A percentile compares a stretch with the other conserved stretches of the same genome.
phyloP scores from a whole-genome alignment of 202 grass and related monocot species.

The Zoysia matrella region DNA sequence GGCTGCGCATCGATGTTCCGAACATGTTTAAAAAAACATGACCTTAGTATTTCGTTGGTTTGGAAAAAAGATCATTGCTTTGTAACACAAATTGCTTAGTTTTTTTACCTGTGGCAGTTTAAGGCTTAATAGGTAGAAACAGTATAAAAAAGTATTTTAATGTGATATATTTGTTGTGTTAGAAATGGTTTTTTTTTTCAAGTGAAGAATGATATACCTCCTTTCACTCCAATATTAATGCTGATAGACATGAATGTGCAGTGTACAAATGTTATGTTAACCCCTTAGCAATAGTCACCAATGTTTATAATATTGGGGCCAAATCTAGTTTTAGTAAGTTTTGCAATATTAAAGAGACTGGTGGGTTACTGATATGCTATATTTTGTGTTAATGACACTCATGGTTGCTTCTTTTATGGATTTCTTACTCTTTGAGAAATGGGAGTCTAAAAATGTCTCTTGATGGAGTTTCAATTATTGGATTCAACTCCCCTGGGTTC shows the following conservation, averaged over 20 bases:
- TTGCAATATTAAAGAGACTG: not conserved
- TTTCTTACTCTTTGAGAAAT: not conserved
- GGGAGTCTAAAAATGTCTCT: slow-evolving; percentile 6
- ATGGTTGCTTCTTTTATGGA: not conserved
- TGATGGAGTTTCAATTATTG: slow-evolving; percentile 12
- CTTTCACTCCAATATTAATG: not conserved
- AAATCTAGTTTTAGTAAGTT: not conserved
- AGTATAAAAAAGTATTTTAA: not conserved
- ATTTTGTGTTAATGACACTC: not conserved
- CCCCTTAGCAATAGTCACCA: not conserved
- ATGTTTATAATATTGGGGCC: not conserved
- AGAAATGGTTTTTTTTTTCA: slow-evolving; percentile 6
- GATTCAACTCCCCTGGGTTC: not conserved
- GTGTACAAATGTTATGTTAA: not conserved
- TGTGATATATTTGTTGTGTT: not conserved
- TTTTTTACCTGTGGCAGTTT: not conserved
- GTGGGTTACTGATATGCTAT: not conserved
- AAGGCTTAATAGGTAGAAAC: not conserved
- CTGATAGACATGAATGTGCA: not conserved
- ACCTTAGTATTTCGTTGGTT: not conserved
- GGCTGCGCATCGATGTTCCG: not conserved
- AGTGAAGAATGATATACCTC: not conserved
- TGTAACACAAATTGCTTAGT: slow-evolving; percentile 1
- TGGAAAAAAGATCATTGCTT: not conserved
- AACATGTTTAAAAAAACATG: slow-evolving; percentile 1